Evolutionary conservation across 371 early-diverging fungal genomes (phyloP), one percentile per base, ranked within the genome.

Genomic region (Nematocida homosporus): DNA sequence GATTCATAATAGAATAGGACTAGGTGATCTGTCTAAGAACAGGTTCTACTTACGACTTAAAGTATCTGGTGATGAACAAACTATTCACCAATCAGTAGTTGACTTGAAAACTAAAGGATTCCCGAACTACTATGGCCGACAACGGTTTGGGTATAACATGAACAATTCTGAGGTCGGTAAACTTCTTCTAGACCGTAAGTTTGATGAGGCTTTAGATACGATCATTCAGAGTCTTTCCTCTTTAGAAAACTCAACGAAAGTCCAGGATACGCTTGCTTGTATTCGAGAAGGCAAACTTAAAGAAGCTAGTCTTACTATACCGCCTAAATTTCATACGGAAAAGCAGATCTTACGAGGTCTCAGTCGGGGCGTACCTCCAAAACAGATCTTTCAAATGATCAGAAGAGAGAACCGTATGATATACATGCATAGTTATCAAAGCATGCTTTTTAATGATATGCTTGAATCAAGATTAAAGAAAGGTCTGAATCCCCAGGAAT

Each of bases 121-220:
- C 80, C 86, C 95, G 79, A 98, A 98, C 83, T 98, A 96, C 85
- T 98, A 88, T 84, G 99, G 94, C 23, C 90, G 91, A 90, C 99
- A 98, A 83, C 86, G 99, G 40, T 98, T 98, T 82, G 99, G 99
- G 25, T 91, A 92, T 4, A 81, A 86, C 2, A 86, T 92, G 37
- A 86, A 88, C 18, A 93, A 95, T 2, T 92, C 94, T 79, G 85
- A 86, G 13, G 86, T 94, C 27, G 99, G 99, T 1, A 81, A 88
- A 4, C 87, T 87, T 0, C 85, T 94, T 69, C 82, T 96, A 42
- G 83, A 88, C 48, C 87, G 85, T 20, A 80, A 93, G 6, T 95
- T 88, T 88, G 53, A 80, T 47, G 66, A 80, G 30, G 84, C 82
- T 8, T 1, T 82, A 1, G 63, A 75, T 10, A 8, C 56, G 16